Base-by-base conservation (phyloP, 2,329 filamentous ascomycete genomes). In the Pseudocercospora fijiensis region DNA sequence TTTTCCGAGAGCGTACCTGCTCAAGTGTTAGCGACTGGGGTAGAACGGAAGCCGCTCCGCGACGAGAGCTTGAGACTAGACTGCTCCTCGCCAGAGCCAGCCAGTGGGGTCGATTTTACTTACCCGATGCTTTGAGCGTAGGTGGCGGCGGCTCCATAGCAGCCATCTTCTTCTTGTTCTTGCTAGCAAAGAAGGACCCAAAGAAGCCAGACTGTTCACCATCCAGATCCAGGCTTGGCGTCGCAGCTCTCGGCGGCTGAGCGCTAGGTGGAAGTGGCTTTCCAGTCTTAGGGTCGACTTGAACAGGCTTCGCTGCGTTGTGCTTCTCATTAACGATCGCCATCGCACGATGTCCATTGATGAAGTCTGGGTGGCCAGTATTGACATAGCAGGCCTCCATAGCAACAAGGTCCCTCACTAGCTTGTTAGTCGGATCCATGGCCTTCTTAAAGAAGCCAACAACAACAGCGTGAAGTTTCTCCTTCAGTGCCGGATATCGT, bases 111-210 rank as follows among this genome's bases (percentile, higher is more conserved):
- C n/a, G n/a, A n/a, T n/a, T n/a, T n/a, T 16, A 41, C 37, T n/a
- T 41, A 41, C 37, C n/a, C n/a, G n/a, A n/a, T n/a, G n/a, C n/a
- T n/a, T 97, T 99, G 63, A 99, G 86, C 47, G 88, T 94, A 28
- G 95, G 87, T 67, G 95, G 95, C 43, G 95, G 95, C 13, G 95
- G 84, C 77, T 99, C 95, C 95, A 99, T 99, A 55, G 94, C 93
- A n/a, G 95, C 95, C 81, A 96, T 96, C 89, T 97, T 98, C 86
- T 99, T 99, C 88, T 98, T 99, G 83, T 98, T 99, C 86, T 98
- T 99, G 75, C 91, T 93, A 10, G 95, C 92, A 76, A 97, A 99
- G 86, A 99, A 99, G 74, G 91, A 96, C 71, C 95, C 95, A 73
- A 99, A 99, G 85, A 99, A 99, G 41, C 94, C 92, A 33, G 65